Evolutionary conservation across 164 flowering plant genomes (phyloP).

Genomic region (Litsea cubeba): DNA sequence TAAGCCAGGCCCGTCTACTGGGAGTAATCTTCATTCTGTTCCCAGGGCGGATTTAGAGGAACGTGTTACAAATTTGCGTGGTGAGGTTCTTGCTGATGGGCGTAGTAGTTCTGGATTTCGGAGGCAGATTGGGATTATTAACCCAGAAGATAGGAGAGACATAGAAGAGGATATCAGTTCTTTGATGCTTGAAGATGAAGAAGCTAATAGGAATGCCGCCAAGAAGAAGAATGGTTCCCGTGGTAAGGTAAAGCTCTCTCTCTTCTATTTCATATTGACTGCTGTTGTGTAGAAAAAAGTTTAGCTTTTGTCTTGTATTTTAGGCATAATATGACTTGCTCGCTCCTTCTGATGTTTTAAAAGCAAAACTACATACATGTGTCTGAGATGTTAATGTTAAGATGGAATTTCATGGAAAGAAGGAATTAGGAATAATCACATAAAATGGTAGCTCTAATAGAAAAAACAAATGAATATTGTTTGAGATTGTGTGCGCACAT

Average conservation of each 20-base stretch:
- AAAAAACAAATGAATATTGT: too few relatives aligned
- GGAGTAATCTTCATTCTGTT: slow-evolving; percentile 54
- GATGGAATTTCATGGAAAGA: too few relatives aligned
- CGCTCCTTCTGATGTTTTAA: background rate
- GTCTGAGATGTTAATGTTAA: too few relatives aligned
- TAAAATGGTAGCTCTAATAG: too few relatives aligned
- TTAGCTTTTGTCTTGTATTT: background rate
- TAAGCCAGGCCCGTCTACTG: slow-evolving; percentile 49
- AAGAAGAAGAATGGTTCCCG: slow-evolving; percentile 28
- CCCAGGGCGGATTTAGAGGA: slow-evolving; percentile 44
- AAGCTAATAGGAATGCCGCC: slow-evolving; percentile 27
- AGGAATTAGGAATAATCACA: too few relatives aligned
- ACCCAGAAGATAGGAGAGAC: background rate
- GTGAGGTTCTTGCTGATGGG: slow-evolving; percentile 16
- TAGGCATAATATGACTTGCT: too few relatives aligned
- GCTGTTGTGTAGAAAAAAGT: background rate
- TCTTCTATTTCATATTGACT: background rate
- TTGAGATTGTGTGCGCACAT: too few relatives aligned
- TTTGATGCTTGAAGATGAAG: slow-evolving; percentile 38
- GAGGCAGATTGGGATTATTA: slow-evolving; percentile 7
- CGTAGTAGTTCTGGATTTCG: background rate
- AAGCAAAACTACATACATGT: background rate
- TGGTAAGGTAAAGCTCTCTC: slow-evolving; percentile 41
- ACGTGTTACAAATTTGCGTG: slow-evolving; percentile 28
- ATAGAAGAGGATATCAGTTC: slow-evolving; percentile 38